Percentiles rank a stretch among this genome's conserved stretches.
Conservation (phyloP, 2,329 filamentous ascomycete genomes). For the Colletotrichum sp. region DNA sequence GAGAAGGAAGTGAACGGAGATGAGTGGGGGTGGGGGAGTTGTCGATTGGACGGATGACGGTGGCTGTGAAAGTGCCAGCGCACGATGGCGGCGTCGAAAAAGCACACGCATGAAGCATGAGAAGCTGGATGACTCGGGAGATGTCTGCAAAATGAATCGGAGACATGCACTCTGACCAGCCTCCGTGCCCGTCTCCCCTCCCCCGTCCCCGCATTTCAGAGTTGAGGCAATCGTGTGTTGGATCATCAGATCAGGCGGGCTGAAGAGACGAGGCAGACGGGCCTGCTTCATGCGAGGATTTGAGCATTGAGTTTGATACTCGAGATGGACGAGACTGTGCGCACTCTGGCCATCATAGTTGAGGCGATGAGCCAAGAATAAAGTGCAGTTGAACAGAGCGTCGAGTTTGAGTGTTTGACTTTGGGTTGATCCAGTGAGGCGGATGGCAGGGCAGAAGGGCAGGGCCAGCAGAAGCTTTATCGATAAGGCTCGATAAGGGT, state of each 20-base stretch:
- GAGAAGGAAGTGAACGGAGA: neutral
- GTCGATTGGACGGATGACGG: neutral
- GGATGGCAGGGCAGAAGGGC: neutral
- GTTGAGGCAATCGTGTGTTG: neutral
- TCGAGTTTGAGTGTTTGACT: neutral
- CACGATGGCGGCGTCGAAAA: neutral
- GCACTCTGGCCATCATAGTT: neutral
- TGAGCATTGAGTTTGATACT: neutral
- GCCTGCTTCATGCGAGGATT: neutral
- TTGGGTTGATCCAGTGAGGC: neutral
- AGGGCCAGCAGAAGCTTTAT: neutral
- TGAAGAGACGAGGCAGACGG: neutral
- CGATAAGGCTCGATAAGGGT: conserved; percentile 8
- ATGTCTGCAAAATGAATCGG: conserved; percentile 5
- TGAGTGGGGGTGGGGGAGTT: neutral
- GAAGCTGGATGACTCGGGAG: conserved; percentile 10
- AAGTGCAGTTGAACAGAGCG: neutral
- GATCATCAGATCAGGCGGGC: neutral
- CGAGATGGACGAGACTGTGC: neutral
- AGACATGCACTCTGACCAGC: neutral
- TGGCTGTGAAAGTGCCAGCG: conserved; percentile 17
- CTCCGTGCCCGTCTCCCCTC: neutral
- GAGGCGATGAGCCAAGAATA: neutral
- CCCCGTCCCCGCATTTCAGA: conserved; percentile 12
- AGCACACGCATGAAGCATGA: neutral